Evolutionary conservation across 495 filamentous ascomycete genomes (phyloP).

Genomic region (Lichenothelia convexa): DNA sequence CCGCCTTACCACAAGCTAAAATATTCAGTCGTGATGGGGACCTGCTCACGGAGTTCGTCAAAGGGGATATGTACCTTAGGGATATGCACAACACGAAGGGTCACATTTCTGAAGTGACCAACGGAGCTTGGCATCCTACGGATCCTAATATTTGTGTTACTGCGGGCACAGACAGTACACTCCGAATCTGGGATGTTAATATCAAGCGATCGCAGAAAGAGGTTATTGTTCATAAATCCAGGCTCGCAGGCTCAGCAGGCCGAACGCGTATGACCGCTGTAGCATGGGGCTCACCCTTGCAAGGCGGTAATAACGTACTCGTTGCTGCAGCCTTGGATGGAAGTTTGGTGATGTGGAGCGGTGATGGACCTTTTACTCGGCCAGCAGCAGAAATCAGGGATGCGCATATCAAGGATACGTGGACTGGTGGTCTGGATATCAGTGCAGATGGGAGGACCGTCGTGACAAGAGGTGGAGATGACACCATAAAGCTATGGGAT

Average conservation of each 20-base stretch:
- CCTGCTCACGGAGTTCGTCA: conserved; percentile 65
- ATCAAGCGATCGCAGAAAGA: conserved; percentile 73
- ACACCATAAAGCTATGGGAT: conserved; percentile 79
- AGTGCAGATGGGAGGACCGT: conserved; percentile 80
- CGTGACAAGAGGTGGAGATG: conserved; percentile 75
- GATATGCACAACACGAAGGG: conserved; percentile 96
- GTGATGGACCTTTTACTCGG: conserved; percentile 70
- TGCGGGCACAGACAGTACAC: conserved; percentile 78
- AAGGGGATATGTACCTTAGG: conserved; percentile 94
- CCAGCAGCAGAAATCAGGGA: conserved; percentile 73
- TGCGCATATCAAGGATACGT: conserved; percentile 67
- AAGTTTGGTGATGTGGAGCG: conserved; percentile 78
- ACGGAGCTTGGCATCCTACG: conserved; percentile 73
- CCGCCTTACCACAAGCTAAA: conserved; percentile 74
- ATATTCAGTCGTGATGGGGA: conserved; percentile 81
- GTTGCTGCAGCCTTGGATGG: conserved; percentile 81
- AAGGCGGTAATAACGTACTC: conserved; percentile 63
- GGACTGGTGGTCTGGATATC: conserved; percentile 87
- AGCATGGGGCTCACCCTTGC: conserved; percentile 60
- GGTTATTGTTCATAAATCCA: conserved; percentile 87
- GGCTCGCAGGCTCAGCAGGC: conserved; percentile 64
- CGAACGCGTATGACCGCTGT: conserved; percentile 87
- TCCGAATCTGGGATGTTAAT: conserved; percentile 93
- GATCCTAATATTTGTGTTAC: conserved; percentile 71
- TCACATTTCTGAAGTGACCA: conserved; percentile 75